Conservation (phyloP, 208 protist genomes). For the Leishmania gerbilli region DNA sequence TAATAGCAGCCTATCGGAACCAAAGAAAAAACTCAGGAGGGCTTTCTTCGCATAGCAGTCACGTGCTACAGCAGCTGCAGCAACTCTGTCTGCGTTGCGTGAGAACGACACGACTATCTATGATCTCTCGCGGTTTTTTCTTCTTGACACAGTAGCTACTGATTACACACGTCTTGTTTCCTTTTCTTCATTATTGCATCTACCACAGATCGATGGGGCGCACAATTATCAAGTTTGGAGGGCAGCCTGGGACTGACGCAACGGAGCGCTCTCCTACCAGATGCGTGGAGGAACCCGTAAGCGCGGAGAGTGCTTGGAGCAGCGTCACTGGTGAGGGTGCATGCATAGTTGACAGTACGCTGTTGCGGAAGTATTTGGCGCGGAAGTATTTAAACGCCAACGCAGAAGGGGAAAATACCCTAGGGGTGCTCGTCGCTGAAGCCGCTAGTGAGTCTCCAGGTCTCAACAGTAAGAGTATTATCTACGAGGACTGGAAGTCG, state of each 20-base stretch:
- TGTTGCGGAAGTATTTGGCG: not conserved
- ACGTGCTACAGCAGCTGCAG: not conserved
- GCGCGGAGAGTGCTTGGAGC: not conserved
- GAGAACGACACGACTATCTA: not conserved
- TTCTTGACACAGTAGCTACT: not conserved
- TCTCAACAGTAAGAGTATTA: conserved; percentile 18
- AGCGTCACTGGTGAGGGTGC: conserved; percentile 6
- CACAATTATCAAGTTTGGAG: conserved; percentile 25
- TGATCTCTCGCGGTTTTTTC: not conserved
- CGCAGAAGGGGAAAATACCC: not conserved
- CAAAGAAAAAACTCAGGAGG: not conserved
- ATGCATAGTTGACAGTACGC: conserved; percentile 5
- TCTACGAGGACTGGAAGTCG: conserved; percentile 18
- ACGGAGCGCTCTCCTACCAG: not conserved
- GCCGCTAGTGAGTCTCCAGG: not conserved
- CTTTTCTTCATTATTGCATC: not conserved
- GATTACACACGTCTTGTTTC: not conserved
- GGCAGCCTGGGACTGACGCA: not conserved
- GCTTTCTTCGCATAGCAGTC: not conserved
- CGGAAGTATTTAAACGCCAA: not conserved
- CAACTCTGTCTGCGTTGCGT: not conserved
- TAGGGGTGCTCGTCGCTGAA: not conserved
- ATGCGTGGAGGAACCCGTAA: not conserved
- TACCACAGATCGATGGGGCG: conserved; percentile 17
- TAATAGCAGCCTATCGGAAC: not conserved